phyloP scores from a whole-genome alignment of 2,329 filamentous ascomycete species.

The Hymenotorrendiella dingleyae region DNA sequence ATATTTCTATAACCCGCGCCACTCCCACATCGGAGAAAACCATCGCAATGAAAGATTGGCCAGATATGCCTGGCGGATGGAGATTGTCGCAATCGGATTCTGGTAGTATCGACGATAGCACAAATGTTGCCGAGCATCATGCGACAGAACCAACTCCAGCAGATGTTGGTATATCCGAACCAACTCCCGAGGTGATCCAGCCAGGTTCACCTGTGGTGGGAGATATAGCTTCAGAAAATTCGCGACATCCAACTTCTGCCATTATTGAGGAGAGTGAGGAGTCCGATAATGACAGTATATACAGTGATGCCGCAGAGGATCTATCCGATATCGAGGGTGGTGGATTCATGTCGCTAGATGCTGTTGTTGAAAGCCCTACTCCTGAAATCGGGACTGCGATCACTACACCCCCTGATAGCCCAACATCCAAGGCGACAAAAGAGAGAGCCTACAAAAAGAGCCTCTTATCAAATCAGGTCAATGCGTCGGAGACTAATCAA shows the following conservation, averaged over 20 bases:
- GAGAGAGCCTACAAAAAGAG: conserved; percentile 21
- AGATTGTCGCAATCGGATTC: conserved; percentile 43
- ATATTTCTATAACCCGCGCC: conserved; percentile 40
- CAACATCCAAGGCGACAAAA: conserved; percentile 21
- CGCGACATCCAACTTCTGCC: conserved; percentile 25
- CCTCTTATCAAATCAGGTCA: conserved; percentile 15
- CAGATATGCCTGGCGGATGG: conserved; percentile 49
- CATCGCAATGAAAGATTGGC: conserved; percentile 30
- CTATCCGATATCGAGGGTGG: conserved; percentile 57
- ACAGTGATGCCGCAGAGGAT: conserved; percentile 74
- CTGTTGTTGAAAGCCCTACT: conserved; percentile 57
- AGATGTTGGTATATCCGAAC: conserved; percentile 19
- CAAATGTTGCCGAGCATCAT: conserved; percentile 12
- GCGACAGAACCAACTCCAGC: conserved; percentile 17
- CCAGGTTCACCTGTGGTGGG: conserved; percentile 11
- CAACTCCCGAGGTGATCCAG: conserved; percentile 3
- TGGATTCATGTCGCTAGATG: conserved; percentile 68
- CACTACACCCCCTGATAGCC: conserved; percentile 24
- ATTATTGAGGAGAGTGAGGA: conserved; percentile 32
- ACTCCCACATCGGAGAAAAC: conserved; percentile 38
- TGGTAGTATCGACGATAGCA: conserved; percentile 11
- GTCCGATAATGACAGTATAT: conserved; percentile 54
- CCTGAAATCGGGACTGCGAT: conserved; percentile 16
- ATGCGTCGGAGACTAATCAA: conserved; percentile 19
- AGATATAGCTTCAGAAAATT: conserved; percentile 30